These are phyloP conservation scores for Diutina sp. DNA, from an alignment of 1,139 yeast species.

Conservation along the genomic window DNA sequence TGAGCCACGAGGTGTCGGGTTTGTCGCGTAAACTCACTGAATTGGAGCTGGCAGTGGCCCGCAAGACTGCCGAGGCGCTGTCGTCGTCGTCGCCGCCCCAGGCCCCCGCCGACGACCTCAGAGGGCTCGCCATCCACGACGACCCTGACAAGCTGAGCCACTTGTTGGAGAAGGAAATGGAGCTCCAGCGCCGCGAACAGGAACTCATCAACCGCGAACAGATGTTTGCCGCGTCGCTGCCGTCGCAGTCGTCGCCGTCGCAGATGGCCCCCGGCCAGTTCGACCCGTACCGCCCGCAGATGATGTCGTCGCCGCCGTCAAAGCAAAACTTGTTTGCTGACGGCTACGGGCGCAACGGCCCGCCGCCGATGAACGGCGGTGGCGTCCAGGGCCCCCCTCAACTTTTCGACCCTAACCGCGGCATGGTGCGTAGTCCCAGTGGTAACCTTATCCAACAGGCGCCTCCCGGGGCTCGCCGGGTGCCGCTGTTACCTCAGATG, in stretches of 20 bases:
- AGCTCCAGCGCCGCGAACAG: conserved; percentile 31
- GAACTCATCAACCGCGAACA: conserved; percentile 27
- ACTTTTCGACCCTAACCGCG: background rate
- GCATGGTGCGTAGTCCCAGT: conserved; percentile 4
- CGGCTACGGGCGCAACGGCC: background rate
- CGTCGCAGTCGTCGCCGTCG: background rate
- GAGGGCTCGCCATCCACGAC: background rate
- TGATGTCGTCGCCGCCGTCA: background rate
- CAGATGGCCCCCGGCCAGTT: background rate
- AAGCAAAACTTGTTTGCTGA: conserved; percentile 1
- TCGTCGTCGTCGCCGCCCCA: background rate
- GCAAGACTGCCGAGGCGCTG: background rate
- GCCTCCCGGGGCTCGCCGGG: background rate
- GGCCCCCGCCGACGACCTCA: background rate
- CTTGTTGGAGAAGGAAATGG: conserved; percentile 19
- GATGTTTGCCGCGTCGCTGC: background rate
- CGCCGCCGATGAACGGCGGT: background rate
- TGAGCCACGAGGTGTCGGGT: background rate
- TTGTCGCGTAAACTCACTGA: background rate
- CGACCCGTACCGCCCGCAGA: background rate
- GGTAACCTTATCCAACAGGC: conserved; percentile 1
- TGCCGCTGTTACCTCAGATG: conserved; percentile 3
- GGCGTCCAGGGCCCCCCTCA: background rate
- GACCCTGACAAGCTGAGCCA: background rate
- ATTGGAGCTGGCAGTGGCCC: background rate